Conservation (phyloP, 2,329 filamentous ascomycete species). For the Endocalyx cinctus region DNA sequence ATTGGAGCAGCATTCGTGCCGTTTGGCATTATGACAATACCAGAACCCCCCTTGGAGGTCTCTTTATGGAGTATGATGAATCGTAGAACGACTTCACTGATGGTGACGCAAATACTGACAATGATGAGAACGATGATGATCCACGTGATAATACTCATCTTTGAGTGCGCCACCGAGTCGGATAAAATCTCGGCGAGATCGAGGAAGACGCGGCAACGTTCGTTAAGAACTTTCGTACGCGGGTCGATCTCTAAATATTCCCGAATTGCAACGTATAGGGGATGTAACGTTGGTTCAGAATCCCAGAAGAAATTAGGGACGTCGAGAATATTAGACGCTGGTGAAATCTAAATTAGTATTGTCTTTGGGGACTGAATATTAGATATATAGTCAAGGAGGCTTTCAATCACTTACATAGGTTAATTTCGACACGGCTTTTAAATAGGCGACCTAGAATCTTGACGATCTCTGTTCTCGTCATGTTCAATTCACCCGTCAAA, state of each 20-base stretch:
- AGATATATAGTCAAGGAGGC: too few species aligned
- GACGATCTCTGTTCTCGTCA: constrained; percentile 88
- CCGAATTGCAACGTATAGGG: constrained; percentile 87
- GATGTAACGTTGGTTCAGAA: constrained; percentile 88
- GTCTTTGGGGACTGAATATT: too few species aligned
- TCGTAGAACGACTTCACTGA: constrained; percentile 79
- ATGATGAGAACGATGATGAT: constrained; percentile 95
- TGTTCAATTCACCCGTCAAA: constrained; percentile 82
- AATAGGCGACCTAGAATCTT: constrained; percentile 87
- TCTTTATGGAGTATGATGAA: constrained; percentile 66
- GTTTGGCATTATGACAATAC: not conserved
- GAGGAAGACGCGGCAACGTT: constrained; percentile 92
- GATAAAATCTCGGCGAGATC: constrained; percentile 93
- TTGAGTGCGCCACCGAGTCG: constrained; percentile 86
- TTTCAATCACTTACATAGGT: constrained; percentile 68
- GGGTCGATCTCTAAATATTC: constrained; percentile 98
- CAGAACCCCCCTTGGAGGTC: constrained; percentile 27
- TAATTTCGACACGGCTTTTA: constrained; percentile 92
- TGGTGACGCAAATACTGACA: constrained; percentile 85
- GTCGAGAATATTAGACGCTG: constrained; percentile 91
- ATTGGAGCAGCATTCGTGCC: constrained; percentile 6
- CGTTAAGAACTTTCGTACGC: constrained; percentile 93
- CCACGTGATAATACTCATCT: constrained; percentile 96
- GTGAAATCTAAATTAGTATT: too few species aligned
- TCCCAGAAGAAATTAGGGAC: constrained; percentile 99